Base-by-base conservation (phyloP, 768 basidiomycete genomes). In the Tulasnella sp. region DNA sequence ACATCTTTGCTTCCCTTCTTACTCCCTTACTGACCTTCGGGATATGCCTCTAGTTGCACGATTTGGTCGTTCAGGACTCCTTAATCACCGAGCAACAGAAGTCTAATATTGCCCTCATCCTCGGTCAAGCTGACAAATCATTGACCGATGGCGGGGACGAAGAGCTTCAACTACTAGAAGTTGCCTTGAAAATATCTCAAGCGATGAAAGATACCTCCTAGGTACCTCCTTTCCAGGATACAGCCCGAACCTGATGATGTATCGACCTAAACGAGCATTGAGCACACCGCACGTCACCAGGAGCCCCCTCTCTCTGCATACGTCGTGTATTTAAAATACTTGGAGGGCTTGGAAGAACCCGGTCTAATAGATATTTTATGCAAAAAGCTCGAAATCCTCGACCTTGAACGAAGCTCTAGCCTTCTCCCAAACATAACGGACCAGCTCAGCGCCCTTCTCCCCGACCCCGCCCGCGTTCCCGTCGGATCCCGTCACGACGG, bases 131-230 rank as follows among this genome's bases (percentile, higher is more conserved):
- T 40, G 98, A 99, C 86, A 99, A 99, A 85, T 95, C 95, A 0
- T 87, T 99, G 34, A 95, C 94, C 83, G 97, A 99, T 82, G 98
- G 98, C 0, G 96, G 95, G 22, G 98, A 99, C 84, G 98, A 99
- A 86, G 98, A 98, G 85, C 87, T 99, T 34, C 98, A 97, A 93
- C 91, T 95, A 44, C 87, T 99, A 20, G 95, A 98, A 84, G 93
- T 96, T 46, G 96, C 92, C n/a, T 85, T 98, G 76, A 89, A 90
- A 34, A 88, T 97, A 22, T 89, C 93, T 84, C 95, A 93, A 84
- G 86, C 86, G 4, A 46, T 82, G 64, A 80, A 77, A 64, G 64
- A 60, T 40, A 75, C 0, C 40, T 18, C 74, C 40, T 40, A 75
- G 40, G n/a, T 41, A 3, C 18, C 24, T 48, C 40, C 12, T 48